A percentile compares a stretch with the other conserved stretches of the same genome.
phyloP scores from a whole-genome alignment of 2,329 filamentous ascomycete genomes.

The Cercospora zeae-maydis region DNA sequence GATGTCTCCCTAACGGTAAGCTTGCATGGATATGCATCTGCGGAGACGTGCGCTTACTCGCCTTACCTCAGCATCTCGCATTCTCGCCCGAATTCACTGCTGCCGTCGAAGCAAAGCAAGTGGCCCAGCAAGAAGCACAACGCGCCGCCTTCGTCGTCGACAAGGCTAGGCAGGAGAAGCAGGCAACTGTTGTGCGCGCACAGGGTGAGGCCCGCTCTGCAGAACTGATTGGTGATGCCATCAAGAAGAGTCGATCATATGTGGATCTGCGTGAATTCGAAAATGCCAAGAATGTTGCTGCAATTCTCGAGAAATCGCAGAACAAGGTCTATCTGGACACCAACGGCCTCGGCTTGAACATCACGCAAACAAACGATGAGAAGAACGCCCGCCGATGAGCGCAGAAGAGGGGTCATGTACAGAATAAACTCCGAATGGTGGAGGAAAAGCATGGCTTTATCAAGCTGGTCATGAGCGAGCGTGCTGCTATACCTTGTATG shows the following conservation, averaged over 20 bases:
- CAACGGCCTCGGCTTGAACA: constrained; percentile 86
- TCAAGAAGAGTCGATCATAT: constrained; percentile 99
- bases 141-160: constrained; percentile 96
- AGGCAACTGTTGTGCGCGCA: constrained; percentile 95
- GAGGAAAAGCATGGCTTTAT: neutral
- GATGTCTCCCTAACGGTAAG: constrained; percentile 83
- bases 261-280: constrained; percentile 97
- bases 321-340: constrained; percentile 95
- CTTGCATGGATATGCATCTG: neutral
- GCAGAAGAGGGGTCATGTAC: neutral
- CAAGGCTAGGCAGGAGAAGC: constrained; percentile 98
- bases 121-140: constrained; percentile 86
- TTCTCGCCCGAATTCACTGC: constrained; percentile 69
- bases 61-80: constrained; percentile 54
- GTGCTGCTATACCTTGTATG: constrained; percentile 4
- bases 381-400: constrained; percentile 14
- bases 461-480: neutral
- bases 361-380: constrained; percentile 44
- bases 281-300: constrained; percentile 87
- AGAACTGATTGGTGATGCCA: constrained; percentile 95
- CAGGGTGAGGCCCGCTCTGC: constrained; percentile 98
- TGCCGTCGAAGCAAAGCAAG: constrained; percentile 66
- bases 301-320: constrained; percentile 79
- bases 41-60: constrained; percentile 1
- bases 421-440: neutral